Evolutionary conservation across 768 basidiomycete species (phyloP).

Genomic region (Lactarius pseudohatsudake): DNA sequence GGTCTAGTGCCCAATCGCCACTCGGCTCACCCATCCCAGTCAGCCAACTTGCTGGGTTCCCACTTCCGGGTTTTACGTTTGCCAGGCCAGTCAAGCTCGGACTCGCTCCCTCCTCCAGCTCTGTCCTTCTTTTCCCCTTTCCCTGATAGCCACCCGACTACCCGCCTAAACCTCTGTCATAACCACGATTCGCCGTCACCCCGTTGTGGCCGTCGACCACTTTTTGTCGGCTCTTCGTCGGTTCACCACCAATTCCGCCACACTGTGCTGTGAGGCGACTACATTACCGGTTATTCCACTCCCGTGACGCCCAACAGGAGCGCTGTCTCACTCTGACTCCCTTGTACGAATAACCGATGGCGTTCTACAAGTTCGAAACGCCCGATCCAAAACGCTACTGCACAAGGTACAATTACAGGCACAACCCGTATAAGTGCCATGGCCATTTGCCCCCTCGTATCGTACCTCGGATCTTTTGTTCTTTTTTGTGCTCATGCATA

Average conservation of each 20-base stretch:
- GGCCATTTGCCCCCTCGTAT: background rate
- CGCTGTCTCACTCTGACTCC: constrained; percentile 13
- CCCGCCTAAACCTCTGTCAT: constrained; percentile 12
- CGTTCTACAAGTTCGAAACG: background rate
- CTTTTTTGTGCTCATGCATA: constrained; percentile 16
- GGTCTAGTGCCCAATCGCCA: constrained; percentile 26
- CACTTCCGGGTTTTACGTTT: constrained; percentile 23
- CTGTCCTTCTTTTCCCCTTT: background rate
- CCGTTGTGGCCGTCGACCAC: background rate
- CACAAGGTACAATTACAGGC: constrained; percentile 19
- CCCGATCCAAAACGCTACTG: constrained; percentile 7
- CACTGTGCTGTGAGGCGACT: background rate
- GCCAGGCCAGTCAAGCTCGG: background rate
- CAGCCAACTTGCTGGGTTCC: constrained; percentile 25
- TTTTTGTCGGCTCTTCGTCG: constrained; percentile 20
- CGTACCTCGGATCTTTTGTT: constrained; percentile 22
- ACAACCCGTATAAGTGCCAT: background rate
- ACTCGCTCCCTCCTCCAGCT: constrained; percentile 1
- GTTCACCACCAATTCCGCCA: constrained; percentile 19
- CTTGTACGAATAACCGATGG: background rate
- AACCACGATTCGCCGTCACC: background rate
- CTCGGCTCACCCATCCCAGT: constrained; percentile 23
- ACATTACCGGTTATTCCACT: constrained; percentile 12
- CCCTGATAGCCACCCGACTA: background rate
- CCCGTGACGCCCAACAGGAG: background rate